Percentiles rank a stretch among this genome's conserved stretches.
Evolutionary conservation across 2,329 filamentous ascomycete species (phyloP).

Genomic region (Phoma sp.): DNA sequence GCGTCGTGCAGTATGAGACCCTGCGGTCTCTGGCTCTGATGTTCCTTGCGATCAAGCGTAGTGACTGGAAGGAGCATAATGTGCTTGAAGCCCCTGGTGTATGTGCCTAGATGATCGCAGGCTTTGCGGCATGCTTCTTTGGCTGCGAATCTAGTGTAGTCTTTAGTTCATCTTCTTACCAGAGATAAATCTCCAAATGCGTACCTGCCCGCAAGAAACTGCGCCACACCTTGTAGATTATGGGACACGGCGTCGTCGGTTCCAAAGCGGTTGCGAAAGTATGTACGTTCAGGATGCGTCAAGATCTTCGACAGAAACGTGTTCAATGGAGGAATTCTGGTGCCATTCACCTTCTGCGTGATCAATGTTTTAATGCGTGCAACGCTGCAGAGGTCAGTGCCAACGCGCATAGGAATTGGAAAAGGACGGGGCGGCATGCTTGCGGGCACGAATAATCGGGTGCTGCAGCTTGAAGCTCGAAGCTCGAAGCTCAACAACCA

Average conservation of each 20-base stretch:
- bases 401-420: conserved; percentile 71
- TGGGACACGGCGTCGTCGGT: conserved; percentile 9
- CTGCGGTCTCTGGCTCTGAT: conserved; percentile 30
- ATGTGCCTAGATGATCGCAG: conserved; percentile 34
- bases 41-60: background rate
- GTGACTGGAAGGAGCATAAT: conserved; percentile 49
- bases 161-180: conserved; percentile 8
- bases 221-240: conserved; percentile 27
- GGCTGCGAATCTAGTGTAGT: conserved; percentile 54
- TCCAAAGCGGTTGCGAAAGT: conserved; percentile 42
- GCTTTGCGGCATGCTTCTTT: conserved; percentile 61
- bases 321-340: conserved; percentile 15
- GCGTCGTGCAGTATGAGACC: conserved; percentile 36
- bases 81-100: conserved; percentile 41
- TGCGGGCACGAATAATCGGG: background rate
- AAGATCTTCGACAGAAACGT: conserved; percentile 36
- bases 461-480: background rate
- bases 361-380: conserved; percentile 70
- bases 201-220: conserved; percentile 48
- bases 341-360: conserved; percentile 23
- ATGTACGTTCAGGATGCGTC: conserved; percentile 42
- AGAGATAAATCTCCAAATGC: background rate
- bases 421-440: conserved; percentile 61
- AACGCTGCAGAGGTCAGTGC: conserved; percentile 80
- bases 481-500: background rate